Base-by-base conservation (phyloP, 169 alveolate genomes). In the Plasmodium billcollinsi region DNA sequence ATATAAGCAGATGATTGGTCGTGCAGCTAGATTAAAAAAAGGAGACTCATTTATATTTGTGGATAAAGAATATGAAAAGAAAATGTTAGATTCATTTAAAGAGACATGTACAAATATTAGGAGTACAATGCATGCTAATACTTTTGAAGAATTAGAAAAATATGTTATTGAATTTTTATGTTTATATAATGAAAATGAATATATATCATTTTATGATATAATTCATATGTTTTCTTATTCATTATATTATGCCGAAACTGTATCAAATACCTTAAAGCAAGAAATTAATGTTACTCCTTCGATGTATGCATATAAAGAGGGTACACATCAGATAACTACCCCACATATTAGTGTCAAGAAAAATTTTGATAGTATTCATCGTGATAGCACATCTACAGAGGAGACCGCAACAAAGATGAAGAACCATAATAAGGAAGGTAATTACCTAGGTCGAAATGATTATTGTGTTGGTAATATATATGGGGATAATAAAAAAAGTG, bases 1-100 rank as follows among this genome's bases (percentile, higher is more conserved):
- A 65, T 83, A 83, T 83, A 67, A 58, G 49, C 91, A 83, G 50
- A 83, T 83, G 91, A 83, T 83, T 54, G 91, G 91, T 15, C 50
- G 91, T 6, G 91, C 91, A 45, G 91, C 91, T 9, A 67, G 91
- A 59, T 49, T 67, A 45, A 83, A 59, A n/a, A 70, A 59, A 47
- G 91, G 91, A 56, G 91, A 83, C 24, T 83, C 91, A 12, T 67
- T 69, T 69, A n/a, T 83, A 1, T 20, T 83, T 26, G 49, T 83
- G 2, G 91, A 83, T 9, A 83, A 83, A 49, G 58, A 54, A 20
- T 50, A 83, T 56, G 91, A 83, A 5, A 69, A 70, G 58, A 83
- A 67, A 21, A 43, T 83, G 63, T 58, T 83, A 39, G 18, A 70
- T 11, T 2, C 39, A 3, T 83, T 83, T 83, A 61, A 83, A 47